Evolutionary conservation across 129 eudicot species (phyloP), one percentile per base, ranked within the genome.

Genomic region (Ambrosia trifida): DNA sequence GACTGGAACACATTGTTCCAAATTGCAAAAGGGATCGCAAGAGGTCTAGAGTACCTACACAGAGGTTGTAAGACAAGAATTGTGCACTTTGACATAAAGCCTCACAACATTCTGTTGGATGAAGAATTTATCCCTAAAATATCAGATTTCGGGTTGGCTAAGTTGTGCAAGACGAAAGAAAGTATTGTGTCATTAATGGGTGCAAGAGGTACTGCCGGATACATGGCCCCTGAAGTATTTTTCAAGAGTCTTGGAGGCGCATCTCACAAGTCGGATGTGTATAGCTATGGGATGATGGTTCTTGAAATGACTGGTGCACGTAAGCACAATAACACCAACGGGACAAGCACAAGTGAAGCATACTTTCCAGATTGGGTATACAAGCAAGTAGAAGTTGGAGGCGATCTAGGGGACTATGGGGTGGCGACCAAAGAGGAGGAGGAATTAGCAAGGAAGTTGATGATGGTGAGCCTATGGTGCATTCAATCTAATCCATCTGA

Each of bases 381-480:
- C 62, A 76, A 78, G 80, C 82, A 78, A 40, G 69, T 82, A 1
- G 79, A 78, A 64, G 40, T 3, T 20, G 72, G 38, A 1, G 36
- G 74, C 11, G 74, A 57, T 36, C 8, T 71, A 10, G 40, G 20
- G 20, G 35, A 53, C 7, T 28, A 52, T 35, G 70, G 60, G 16
- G 45, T 50, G 18, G 8, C 11, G 63, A 82, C 46, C 1, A 18
- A 31, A 58, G 85, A 77, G 28, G 91, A 79, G 3, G 83, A 72
- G 32, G 66, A 72, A 75, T 46, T 53, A 51, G 76, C 44, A 4
- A 77, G 82, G 72, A 86, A 84, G 65, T 77, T 89, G 96, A 56
- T 89, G 1, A 47, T 80, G 0, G 88, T 86, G 33, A 83, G 89
- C 32, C 61, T 89, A 8, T 89, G 88, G 89, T 86, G 89, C 79